Conservation (phyloP, 2,329 filamentous ascomycete genomes). For the Arthroderma uncinatum region DNA sequence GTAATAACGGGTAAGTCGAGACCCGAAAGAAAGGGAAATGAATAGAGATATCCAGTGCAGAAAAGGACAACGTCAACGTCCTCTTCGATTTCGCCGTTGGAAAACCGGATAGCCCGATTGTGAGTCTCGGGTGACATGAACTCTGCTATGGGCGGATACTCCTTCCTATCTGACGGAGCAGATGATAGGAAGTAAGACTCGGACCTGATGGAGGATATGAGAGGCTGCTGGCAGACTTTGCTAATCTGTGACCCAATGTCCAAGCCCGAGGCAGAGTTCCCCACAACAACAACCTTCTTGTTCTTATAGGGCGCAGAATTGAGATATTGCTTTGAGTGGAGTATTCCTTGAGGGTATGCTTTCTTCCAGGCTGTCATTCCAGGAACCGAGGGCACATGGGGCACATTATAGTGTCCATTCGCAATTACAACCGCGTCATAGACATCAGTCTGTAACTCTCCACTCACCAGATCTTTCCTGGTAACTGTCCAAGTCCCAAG, state of each 20-base stretch:
- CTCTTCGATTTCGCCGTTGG: conserved; percentile 52
- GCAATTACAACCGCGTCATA: conserved; percentile 70
- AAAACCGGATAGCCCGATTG: conserved; percentile 53
- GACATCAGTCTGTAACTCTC: conserved; percentile 30
- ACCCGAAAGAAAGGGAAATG: conserved; percentile 57
- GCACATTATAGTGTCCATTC: conserved; percentile 62
- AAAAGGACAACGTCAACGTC: conserved; percentile 69
- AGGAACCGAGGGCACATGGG: conserved; percentile 53
- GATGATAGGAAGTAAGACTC: conserved; percentile 37
- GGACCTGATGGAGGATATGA: conserved; percentile 53
- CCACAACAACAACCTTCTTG: conserved; percentile 72
- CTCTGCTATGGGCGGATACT: conserved; percentile 42
- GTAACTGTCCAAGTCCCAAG: conserved; percentile 49
- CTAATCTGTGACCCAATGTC: conserved; percentile 74
- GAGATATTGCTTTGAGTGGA: conserved; percentile 73
- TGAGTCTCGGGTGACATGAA: conserved; percentile 43
- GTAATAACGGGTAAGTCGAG: conserved; percentile 49
- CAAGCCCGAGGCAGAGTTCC: conserved; percentile 71
- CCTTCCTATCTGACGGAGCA: conserved; percentile 44
- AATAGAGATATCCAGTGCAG: conserved; percentile 82
- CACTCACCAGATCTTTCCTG: conserved; percentile 41
- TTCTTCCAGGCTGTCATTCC: conserved; percentile 51
- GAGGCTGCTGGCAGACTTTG: conserved; percentile 44
- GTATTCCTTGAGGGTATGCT: conserved; percentile 49
- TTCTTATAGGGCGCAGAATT: conserved; percentile 49